These are phyloP conservation scores for Scytalidium sp. DNA, from an alignment of 2,329 filamentous ascomycete species.

Conservation along the genomic window DNA sequence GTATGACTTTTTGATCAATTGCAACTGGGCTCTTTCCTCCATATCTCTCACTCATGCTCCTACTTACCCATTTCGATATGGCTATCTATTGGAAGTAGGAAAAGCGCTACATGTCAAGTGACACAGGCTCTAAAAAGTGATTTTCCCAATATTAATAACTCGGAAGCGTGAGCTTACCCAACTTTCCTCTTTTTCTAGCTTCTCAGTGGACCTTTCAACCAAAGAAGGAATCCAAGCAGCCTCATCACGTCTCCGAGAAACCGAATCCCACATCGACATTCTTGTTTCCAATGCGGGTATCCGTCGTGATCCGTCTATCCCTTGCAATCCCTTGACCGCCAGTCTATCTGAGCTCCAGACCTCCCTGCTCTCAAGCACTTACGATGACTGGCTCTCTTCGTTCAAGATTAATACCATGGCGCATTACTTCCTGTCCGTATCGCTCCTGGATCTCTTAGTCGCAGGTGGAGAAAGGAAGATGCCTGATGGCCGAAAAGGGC, in stretches of 20 bases:
- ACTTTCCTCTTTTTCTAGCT: constrained; percentile 22
- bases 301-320: constrained; percentile 37
- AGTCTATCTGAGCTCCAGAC: constrained; percentile 38
- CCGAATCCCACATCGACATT: constrained; percentile 41
- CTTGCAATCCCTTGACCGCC: constrained; percentile 42
- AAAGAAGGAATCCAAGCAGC: constrained; percentile 37
- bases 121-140: no score
- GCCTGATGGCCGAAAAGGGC: constrained; percentile 24
- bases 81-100: no score
- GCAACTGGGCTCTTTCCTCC: background rate
- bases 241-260: constrained; percentile 27
- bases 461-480: constrained; percentile 32
- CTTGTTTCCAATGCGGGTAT: constrained; percentile 48
- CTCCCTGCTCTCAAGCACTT: constrained; percentile 39
- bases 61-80: no score
- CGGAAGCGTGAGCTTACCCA: background rate
- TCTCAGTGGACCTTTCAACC: constrained; percentile 36
- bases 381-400: constrained; percentile 41
- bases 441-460: constrained; percentile 40
- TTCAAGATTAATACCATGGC: constrained; percentile 47
- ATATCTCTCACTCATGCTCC: background rate
- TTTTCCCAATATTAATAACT: no score
- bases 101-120: no score
- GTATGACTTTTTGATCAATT: constrained; percentile 21
- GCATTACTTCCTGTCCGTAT: constrained; percentile 47